These are phyloP conservation scores for Mariannaea elegans DNA, from an alignment of 2,329 filamentous ascomycete species.

Conservation along the genomic window DNA sequence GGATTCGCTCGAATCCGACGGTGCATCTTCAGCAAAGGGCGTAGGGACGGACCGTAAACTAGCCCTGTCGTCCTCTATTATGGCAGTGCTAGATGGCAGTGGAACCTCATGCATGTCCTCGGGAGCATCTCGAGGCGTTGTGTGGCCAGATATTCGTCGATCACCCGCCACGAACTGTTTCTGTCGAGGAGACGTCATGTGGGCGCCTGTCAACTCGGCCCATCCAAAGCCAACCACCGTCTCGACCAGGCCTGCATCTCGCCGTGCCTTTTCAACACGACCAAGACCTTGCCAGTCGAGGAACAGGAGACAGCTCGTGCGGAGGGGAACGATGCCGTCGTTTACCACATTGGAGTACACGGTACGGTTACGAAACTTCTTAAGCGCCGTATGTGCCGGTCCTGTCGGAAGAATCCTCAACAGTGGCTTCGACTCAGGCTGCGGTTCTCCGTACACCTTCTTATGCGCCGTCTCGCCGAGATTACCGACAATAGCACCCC, in stretches of 20 bases:
- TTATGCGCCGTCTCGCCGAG: constrained; percentile 62
- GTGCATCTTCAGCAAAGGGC: constrained; percentile 37
- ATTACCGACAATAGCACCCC: constrained; percentile 86
- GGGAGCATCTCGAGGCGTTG: constrained; percentile 43
- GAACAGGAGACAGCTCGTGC: constrained; percentile 96
- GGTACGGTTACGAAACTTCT: constrained; percentile 89
- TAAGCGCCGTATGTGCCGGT: constrained; percentile 85
- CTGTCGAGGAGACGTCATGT: constrained; percentile 57
- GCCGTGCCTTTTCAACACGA: constrained; percentile 90
- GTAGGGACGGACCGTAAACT: constrained; percentile 60
- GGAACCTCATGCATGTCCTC: constrained; percentile 69
- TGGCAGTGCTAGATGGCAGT: constrained; percentile 72
- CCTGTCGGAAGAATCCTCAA: constrained; percentile 90
- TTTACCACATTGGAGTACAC: constrained; percentile 98
- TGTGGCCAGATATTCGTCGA: constrained; percentile 44
- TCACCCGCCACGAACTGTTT: constrained; percentile 51
- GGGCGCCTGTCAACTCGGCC: constrained; percentile 86
- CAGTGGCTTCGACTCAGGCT: constrained; percentile 87
- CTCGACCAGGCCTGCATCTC: constrained; percentile 91
- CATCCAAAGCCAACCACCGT: constrained; percentile 94
- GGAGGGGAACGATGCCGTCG: constrained; percentile 92
- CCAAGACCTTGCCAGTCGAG: constrained; percentile 95
- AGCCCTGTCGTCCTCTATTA: constrained; percentile 71
- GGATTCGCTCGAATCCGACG: constrained; percentile 40
- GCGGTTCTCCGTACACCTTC: constrained; percentile 41